Evolutionary conservation across 129 eudicot species (phyloP), one percentile per base, ranked within the genome.

Genomic region (Artemisia annua): DNA sequence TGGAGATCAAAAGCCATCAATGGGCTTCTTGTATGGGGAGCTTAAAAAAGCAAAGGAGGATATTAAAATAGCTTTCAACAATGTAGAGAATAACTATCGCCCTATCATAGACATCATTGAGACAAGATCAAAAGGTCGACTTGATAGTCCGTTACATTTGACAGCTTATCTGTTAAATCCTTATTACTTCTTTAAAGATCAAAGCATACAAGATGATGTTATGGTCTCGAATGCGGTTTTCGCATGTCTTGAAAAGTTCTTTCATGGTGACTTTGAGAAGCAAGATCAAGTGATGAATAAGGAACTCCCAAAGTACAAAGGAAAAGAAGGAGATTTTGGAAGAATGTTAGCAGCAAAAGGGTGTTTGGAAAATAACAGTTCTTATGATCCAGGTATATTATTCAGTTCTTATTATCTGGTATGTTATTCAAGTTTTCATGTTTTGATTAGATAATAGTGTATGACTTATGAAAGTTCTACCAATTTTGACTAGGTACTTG

Each of bases 11-110:
- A 44, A 44, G 30, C 11, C 17, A 3, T 18, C 70, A 66, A 9
- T 18, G 19, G n/a, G 70, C n/a, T 65, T 65, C 70, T 65, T 65
- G 70, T 65, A 43, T 18, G 70, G 30, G 7, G 46, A 44, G n/a
- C 70, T 65, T 66, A 35, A 3, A 16, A 18, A 66, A 44, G 10
- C 70, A 66, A 30, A n/a, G 3, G 3, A 66, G 48, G 43, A 67
- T 48, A 22, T 67, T 13, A 67, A 48, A 67, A 48, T 11, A 12
- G 18, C 71, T 66, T 66, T n/a, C 4, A 66, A 48, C 7, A 66
- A 66, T 11, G 71, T 66, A 9, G 71, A 35, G 71, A 7, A 13
- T 66, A 18, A 46, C 66, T 48, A 48, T 6, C 3, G 18, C 48
- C 18, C 16, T 48, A 66, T 66, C 57, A 18, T 48, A 48, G 71